Conservation (phyloP, 495 filamentous ascomycete species). For the Tuber magnatum region DNA sequence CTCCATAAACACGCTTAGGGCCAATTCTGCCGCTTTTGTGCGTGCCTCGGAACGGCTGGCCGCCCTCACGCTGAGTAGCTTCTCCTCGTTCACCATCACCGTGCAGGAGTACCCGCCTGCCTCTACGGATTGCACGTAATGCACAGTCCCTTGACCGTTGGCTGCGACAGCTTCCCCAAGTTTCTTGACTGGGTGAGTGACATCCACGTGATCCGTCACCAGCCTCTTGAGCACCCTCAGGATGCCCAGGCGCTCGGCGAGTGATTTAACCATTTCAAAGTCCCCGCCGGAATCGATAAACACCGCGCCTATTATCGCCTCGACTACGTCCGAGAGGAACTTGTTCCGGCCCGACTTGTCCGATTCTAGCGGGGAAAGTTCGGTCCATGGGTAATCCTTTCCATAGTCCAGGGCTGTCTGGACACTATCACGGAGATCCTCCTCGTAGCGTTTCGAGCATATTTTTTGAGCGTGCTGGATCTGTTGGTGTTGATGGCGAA, state of each 20-base stretch:
- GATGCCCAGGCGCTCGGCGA: conserved; percentile 61
- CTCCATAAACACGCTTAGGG: conserved; percentile 66
- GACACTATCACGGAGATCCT: conserved; percentile 49
- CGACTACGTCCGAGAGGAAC: conserved; percentile 79
- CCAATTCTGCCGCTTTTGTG: conserved; percentile 52
- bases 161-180: conserved; percentile 53
- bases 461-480: conserved; percentile 45
- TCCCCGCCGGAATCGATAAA: conserved; percentile 69
- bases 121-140: conserved; percentile 43
- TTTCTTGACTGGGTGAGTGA: conserved; percentile 68
- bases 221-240: conserved; percentile 56
- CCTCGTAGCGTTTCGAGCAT: conserved; percentile 48
- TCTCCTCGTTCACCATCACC: conserved; percentile 48
- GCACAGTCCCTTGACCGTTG: conserved; percentile 45
- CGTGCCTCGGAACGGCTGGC: conserved; percentile 52
- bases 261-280: conserved; percentile 49
- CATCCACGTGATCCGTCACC: conserved; percentile 52
- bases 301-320: conserved; percentile 73
- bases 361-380: conserved; percentile 57
- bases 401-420: conserved; percentile 46
- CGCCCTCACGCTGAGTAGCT: conserved; percentile 46
- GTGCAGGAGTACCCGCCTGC: conserved; percentile 46
- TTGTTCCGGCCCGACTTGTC: conserved; percentile 49
- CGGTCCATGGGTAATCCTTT: conserved; percentile 64
- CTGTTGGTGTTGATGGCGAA: conserved; percentile 52